These are phyloP conservation scores for Talaromyces trachyspermus DNA, from an alignment of 495 filamentous ascomycete species.

Conservation along the genomic window DNA sequence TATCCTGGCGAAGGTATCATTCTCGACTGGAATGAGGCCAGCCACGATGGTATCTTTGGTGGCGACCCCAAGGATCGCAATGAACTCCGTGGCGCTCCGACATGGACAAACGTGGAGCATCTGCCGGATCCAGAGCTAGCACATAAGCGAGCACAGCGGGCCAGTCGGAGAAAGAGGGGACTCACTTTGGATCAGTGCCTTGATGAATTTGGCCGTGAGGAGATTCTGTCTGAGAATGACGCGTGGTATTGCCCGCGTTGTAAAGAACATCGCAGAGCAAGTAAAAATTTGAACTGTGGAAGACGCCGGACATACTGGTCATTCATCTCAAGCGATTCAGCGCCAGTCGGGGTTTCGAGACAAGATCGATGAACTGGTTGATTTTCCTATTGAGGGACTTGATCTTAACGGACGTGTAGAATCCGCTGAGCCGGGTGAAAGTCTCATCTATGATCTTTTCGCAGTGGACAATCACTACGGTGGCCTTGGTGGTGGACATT, in stretches of 20 bases:
- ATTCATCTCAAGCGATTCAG: conserved; percentile 95
- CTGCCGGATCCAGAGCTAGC: conserved; percentile 62
- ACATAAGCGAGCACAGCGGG: conserved; percentile 49
- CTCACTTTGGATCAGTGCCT: conserved; percentile 86
- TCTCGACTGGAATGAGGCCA: conserved; percentile 69
- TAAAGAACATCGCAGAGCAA: conserved; percentile 84
- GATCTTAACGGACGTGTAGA: conserved; percentile 77
- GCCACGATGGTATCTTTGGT: conserved; percentile 63
- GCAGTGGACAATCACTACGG: conserved; percentile 94
- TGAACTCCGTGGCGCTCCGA: conserved; percentile 43
- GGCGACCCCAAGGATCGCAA: conserved; percentile 34
- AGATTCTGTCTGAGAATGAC: conserved; percentile 87
- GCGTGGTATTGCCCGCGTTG: conserved; percentile 95
- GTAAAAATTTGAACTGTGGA: conserved; percentile 98
- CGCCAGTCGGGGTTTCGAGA: conserved; percentile 62
- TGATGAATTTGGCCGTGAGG: conserved; percentile 83
- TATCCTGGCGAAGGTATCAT: conserved; percentile 73
- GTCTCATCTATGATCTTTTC: conserved; percentile 82
- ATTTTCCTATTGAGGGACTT: conserved; percentile 83
- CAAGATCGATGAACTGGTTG: conserved; percentile 85
- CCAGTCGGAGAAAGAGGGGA: conserved; percentile 59
- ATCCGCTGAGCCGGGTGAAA: conserved; percentile 66
- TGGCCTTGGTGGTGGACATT: conserved; percentile 86
- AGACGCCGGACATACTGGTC: conserved; percentile 86
- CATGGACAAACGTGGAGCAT: conserved; percentile 41